A percentile compares a stretch with the other conserved stretches of the same genome.
These are phyloP conservation scores for Lecanoromycetidae sp. DNA, from an alignment of 2,329 filamentous ascomycete species.

Conservation along the genomic window DNA sequence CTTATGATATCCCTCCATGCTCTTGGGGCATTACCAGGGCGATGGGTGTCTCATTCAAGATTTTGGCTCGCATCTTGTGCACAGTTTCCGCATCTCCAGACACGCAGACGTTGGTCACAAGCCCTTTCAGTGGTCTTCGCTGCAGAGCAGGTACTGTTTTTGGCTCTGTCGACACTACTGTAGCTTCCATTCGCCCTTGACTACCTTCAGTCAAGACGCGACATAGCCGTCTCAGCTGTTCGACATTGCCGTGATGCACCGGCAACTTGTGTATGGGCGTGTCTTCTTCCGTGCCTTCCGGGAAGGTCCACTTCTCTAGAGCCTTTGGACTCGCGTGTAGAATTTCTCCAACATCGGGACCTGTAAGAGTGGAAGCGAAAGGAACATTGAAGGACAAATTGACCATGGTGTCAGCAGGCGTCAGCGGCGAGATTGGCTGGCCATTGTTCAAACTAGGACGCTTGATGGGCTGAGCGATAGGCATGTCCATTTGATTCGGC, in stretches of 20 bases:
- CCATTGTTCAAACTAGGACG: slow-evolving; percentile 36
- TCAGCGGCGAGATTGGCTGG: slow-evolving; percentile 52
- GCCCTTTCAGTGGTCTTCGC: slow-evolving; percentile 41
- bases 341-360: slow-evolving; percentile 88
- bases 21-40: slow-evolving; percentile 58
- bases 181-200: slow-evolving; percentile 64
- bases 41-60: slow-evolving; percentile 84
- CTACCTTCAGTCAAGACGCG: slow-evolving; percentile 61
- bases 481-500: slow-evolving; percentile 42
- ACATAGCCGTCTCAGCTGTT: slow-evolving; percentile 66
- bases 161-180: slow-evolving; percentile 70
- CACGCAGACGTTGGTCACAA: slow-evolving; percentile 78
- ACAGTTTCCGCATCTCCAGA: slow-evolving; percentile 79
- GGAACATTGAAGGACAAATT: slow-evolving; percentile 96
- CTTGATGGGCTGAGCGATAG: slow-evolving; percentile 41
- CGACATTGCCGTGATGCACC: slow-evolving; percentile 79
- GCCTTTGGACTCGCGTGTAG: slow-evolving; percentile 82
- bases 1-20: neutral
- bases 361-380: slow-evolving; percentile 81
- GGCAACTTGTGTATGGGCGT: slow-evolving; percentile 79
- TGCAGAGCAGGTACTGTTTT: slow-evolving; percentile 46
- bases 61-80: slow-evolving; percentile 76
- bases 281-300: slow-evolving; percentile 72
- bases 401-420: slow-evolving; percentile 63
- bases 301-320: slow-evolving; percentile 84